phyloP scores from a whole-genome alignment of 352 stramenopile genomes.

The Pythium utonaiense region DNA sequence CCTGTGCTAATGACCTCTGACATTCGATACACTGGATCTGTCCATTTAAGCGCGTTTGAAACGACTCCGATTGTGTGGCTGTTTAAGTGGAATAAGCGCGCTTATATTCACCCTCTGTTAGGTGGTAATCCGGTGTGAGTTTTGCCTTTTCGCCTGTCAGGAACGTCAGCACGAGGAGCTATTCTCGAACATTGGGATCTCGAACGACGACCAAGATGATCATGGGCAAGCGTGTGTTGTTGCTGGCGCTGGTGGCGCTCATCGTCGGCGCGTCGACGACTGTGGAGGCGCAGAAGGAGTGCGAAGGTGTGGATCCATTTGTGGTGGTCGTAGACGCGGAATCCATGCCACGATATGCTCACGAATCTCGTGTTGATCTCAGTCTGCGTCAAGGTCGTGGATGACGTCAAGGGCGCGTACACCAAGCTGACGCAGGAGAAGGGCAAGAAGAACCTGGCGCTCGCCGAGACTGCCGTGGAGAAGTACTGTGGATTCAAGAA shows the following conservation, averaged over 20 bases:
- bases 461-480: slow-evolving; percentile 79
- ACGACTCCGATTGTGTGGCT: too few species aligned
- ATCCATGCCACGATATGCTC: not conserved
- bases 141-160: slow-evolving; percentile 2
- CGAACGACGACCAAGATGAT: slow-evolving; percentile 28
- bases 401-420: slow-evolving; percentile 81
- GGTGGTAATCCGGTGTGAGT: slow-evolving; percentile 8
- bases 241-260: slow-evolving; percentile 71
- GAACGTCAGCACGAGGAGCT: slow-evolving; percentile 17
- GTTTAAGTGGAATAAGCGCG: too few species aligned
- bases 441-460: slow-evolving; percentile 74
- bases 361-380: not conserved
- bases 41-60: slow-evolving; percentile 19
- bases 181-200: slow-evolving; percentile 30
- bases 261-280: slow-evolving; percentile 32
- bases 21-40: not conserved
- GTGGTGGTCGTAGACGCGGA: not conserved
- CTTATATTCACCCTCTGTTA: slow-evolving; percentile 21
- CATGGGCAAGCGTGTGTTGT: slow-evolving; percentile 45
- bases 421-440: slow-evolving; percentile 58
- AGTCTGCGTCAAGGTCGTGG: slow-evolving; percentile 92
- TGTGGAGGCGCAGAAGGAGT: slow-evolving; percentile 72
- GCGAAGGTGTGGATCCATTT: slow-evolving; percentile 68
- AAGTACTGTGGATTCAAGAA: slow-evolving; percentile 83
- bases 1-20: not conserved